Base-by-base conservation (phyloP, 73 alveolate species). In the Blepharisma japonicum region DNA sequence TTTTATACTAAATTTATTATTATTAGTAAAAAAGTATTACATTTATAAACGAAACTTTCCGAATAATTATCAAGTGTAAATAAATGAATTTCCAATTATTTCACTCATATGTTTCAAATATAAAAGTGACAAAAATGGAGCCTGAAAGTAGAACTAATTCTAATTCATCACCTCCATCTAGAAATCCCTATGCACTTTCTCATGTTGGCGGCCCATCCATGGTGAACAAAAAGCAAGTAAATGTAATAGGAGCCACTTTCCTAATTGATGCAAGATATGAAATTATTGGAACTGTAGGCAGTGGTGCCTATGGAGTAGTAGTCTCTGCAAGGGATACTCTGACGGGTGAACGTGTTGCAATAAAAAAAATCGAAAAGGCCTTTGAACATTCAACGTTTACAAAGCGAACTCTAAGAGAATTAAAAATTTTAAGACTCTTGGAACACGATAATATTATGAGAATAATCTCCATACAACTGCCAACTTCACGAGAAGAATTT, bases 281-380 rank as follows among this genome's bases (percentile, higher is more conserved):
- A 55, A 67, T 82, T 23, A 79, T 56, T 45, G 20, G 45, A 32
- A 2, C 53, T 78, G 86, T 78, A 54, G 90, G 90, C 18, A 70
- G 83, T 38, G 91, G 91, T 5, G 91, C 91, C 38, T 84, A 84
- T 49, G 91, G 91, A 8, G 71, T 80, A n/a, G 91, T 84, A 6
- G 78, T 78, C 23, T 83, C 78, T 27, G 85, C 84, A 27, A 83
- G 70, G 25, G 91, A 84, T 49, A 32, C 39, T 38, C 55, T 78
- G 18, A 83, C 90, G n/a, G 14, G 55, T 14, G 68, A 87, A 39
- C 81, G 67, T 67, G 93, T 86, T 8, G 96, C 94, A 48, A 87
- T 90, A 5, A 90, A 90, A 77, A 90, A 90, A 56, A 90, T 90
- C 39, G 96, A 90, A 68, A 78, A 87, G 61, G 92, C 93, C 18